Conservation (phyloP, 2,329 filamentous ascomycete genomes). For the Aspergillus pseudotamarii region DNA sequence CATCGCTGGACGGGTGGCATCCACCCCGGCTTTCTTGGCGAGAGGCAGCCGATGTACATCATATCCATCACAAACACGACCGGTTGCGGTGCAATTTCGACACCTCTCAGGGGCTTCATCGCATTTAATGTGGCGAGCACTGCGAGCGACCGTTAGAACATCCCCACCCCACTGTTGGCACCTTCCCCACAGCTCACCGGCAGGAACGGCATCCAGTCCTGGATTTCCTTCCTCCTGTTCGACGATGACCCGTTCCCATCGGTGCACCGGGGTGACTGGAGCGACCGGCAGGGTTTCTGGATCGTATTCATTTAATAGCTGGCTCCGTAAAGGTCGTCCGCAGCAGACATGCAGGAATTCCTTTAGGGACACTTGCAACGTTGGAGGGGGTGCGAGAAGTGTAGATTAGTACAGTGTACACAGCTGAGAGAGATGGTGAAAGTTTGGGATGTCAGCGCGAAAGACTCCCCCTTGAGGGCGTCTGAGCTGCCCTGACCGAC, state of each 20-base stretch:
- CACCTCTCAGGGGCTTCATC: background rate
- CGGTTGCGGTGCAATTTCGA: background rate
- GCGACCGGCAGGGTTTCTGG: too few relatives aligned
- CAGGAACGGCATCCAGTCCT: slow-evolving; percentile 3
- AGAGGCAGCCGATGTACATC: background rate
- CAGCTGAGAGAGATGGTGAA: too few relatives aligned
- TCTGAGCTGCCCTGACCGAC: too few relatives aligned
- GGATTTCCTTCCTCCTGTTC: background rate
- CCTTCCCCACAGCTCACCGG: background rate
- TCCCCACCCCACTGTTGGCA: too few relatives aligned
- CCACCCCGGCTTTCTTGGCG: background rate
- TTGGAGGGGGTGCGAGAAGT: too few relatives aligned
- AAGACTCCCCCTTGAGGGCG: too few relatives aligned
- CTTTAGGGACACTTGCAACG: too few relatives aligned
- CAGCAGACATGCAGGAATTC: too few relatives aligned
- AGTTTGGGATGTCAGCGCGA: too few relatives aligned
- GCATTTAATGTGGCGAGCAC: background rate
- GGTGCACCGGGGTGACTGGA: background rate
- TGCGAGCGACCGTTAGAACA: background rate
- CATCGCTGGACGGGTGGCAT: background rate
- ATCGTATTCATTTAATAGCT: too few relatives aligned
- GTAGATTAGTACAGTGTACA: too few relatives aligned
- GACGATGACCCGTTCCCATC: background rate
- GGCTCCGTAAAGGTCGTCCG: too few relatives aligned
- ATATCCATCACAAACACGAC: slow-evolving; percentile 1